Percentiles rank a stretch among this genome's conserved stretches.
Evolutionary conservation across 352 stramenopile species (phyloP).

Genomic region (Albugo laibachii): DNA sequence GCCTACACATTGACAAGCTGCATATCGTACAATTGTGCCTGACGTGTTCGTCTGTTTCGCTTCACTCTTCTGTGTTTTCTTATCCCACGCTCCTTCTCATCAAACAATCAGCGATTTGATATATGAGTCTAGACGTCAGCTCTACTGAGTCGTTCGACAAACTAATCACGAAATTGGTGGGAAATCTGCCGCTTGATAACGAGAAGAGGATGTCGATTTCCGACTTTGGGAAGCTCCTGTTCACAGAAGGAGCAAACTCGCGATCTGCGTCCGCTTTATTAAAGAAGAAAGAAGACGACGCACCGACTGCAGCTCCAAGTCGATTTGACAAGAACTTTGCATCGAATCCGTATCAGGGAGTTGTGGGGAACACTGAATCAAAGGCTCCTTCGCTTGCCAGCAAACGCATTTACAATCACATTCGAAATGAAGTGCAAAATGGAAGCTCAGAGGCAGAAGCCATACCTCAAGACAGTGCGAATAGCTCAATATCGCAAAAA

Average conservation of each 20-base stretch:
- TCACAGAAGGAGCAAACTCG: conserved; percentile 37
- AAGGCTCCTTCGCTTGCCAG: conserved; percentile 10
- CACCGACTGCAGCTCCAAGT: not conserved
- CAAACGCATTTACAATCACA: conserved; percentile 66
- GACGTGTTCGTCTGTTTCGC: no score
- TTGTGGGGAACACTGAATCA: not conserved
- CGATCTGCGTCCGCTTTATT: no score
- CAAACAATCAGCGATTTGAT: not conserved
- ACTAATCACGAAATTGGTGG: conserved; percentile 69
- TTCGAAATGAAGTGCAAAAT: conserved; percentile 74
- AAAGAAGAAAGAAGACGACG: not conserved
- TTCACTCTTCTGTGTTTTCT: conserved; percentile 2
- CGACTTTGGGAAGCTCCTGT: conserved; percentile 73
- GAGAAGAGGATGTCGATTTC: conserved; percentile 63
- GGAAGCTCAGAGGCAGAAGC: conserved; percentile 8
- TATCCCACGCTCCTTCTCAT: conserved; percentile 1
- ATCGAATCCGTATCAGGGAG: not conserved
- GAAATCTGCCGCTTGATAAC: conserved; percentile 58
- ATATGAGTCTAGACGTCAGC: conserved; percentile 58
- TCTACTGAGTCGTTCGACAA: conserved; percentile 62
- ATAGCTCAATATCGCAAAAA: conserved; percentile 22
- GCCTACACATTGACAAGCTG: no score
- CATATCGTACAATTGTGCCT: no score
- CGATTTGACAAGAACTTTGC: not conserved
- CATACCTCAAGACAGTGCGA: conserved; percentile 16